Conservation (phyloP, 1,284 basidiomycete genomes). For the Mixia osmundae region DNA sequence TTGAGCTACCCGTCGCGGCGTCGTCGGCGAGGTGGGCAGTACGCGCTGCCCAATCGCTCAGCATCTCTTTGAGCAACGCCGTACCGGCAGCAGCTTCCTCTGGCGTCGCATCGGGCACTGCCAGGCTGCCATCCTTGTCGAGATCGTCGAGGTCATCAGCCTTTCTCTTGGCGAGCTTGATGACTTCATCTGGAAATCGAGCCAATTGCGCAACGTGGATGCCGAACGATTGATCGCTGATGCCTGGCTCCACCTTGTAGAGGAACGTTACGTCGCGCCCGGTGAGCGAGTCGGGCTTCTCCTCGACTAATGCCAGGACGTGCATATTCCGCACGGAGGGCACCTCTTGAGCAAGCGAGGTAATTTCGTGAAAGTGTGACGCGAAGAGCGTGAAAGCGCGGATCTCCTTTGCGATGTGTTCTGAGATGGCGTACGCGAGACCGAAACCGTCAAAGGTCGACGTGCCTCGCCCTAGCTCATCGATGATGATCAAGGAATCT, state of each 20-base stretch:
- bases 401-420: constrained; percentile 85
- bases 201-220: constrained; percentile 94
- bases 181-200: constrained; percentile 69
- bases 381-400: constrained; percentile 88
- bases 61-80: constrained; percentile 50
- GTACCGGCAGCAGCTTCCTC: constrained; percentile 35
- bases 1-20: too few species aligned
- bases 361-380: constrained; percentile 83
- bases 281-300: constrained; percentile 33
- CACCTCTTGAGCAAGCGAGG: constrained; percentile 65
- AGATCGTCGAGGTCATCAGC: constrained; percentile 94
- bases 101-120: constrained; percentile 3
- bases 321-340: constrained; percentile 80
- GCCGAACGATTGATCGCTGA: constrained; percentile 82
- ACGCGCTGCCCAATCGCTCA: constrained; percentile 52
- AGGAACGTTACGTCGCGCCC: constrained; percentile 54
- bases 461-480: constrained; percentile 93
- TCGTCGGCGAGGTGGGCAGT: too few species aligned
- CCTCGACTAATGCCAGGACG: constrained; percentile 73
- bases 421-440: constrained; percentile 94
- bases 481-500: constrained; percentile 90
- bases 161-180: constrained; percentile 70
- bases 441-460: constrained; percentile 98
- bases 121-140: constrained; percentile 35
- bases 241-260: constrained; percentile 81